Base-by-base conservation (phyloP, 2,329 filamentous ascomycete genomes). In the Sarocladiaceae sp. region DNA sequence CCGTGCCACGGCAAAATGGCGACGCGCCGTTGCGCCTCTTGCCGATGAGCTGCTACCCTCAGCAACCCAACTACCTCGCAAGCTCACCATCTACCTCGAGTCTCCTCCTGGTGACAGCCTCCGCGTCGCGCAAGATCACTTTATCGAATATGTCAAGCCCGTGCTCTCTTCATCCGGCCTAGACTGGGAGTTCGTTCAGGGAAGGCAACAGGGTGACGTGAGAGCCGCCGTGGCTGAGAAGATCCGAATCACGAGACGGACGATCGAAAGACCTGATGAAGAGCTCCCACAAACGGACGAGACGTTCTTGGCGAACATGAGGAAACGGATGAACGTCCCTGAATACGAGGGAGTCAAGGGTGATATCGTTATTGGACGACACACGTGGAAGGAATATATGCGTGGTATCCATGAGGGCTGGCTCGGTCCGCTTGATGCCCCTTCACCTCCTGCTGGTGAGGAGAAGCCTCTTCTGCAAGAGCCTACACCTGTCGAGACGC, bases 311-410 rank as follows among this genome's bases (percentile, higher is more conserved):
- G 72, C 81, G 47, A 71, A 76, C 9, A 67, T 84, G 43, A 76
- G 90, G 54, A 70, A 73, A 56, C 76, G 72, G 51, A 80, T 81
- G 48, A 83, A 83, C 6, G 77, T 91, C 9, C 72, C 70, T 20
- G 80, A 87, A 26, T 91, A 84, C 57, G 72, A 82, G 3, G 90
- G 87, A 9, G 71, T 84, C 18, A 76, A 77, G 50, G 93, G 93
- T 34, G 91, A 97, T 59, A 74, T 98, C 43, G 81, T 97, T 15
- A 80, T 98, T 55, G 93, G 93, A 11, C 73, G 91, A 46, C 86
- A 96, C 60, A 83, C 91, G 9, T 98, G 93, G 93, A 98, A 96
- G 67, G 93, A 98, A 66, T 98, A 97, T 62, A 71, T 97, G 19
- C 77, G 90, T 47, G 93, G 93, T 35, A 60, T 97, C 52, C 93